Conservation (phyloP, 192 early-diverging fungal species). For the Coemansia sp. region DNA sequence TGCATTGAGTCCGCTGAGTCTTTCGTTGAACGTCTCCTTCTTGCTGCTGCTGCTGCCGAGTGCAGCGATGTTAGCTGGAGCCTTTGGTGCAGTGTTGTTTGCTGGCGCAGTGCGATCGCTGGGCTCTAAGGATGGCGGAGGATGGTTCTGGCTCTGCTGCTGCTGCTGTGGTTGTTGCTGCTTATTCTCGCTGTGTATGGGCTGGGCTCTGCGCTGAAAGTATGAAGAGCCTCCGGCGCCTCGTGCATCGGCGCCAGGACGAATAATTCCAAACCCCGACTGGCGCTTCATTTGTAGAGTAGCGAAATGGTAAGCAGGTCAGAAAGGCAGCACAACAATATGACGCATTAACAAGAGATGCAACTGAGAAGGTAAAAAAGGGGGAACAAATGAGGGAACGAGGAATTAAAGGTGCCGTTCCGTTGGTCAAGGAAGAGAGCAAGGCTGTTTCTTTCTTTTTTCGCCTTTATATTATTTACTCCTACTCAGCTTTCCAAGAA, state of each 20-base stretch:
- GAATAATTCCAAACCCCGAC: slow-evolving; percentile 46
- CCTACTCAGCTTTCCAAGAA: background rate
- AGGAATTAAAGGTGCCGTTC: too few relatives aligned
- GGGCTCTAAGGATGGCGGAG: background rate
- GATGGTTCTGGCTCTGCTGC: background rate
- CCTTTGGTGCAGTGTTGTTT: background rate
- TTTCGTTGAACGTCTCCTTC: background rate
- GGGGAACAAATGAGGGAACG: background rate
- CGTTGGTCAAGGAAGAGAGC: too few relatives aligned
- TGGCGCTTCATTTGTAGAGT: slow-evolving; percentile 43
- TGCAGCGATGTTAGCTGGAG: background rate
- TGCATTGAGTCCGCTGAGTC: slow-evolving; percentile 40
- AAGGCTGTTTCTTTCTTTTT: background rate
- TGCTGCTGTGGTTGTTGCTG: slow-evolving; percentile 6
- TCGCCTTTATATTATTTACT: background rate
- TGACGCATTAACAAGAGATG: background rate
- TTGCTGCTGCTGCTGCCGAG: too few relatives aligned
- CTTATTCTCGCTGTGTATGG: background rate
- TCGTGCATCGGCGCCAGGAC: slow-evolving; percentile 29
- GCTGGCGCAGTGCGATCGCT: too few relatives aligned
- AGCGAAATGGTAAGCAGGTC: background rate
- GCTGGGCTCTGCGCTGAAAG: slow-evolving; percentile 51
- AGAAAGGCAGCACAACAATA: background rate
- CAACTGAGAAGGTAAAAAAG: slow-evolving; percentile 1
- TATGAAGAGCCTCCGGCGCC: slow-evolving; percentile 37